Conservation (phyloP, 768 basidiomycete species). For the Calocera viscosa region DNA sequence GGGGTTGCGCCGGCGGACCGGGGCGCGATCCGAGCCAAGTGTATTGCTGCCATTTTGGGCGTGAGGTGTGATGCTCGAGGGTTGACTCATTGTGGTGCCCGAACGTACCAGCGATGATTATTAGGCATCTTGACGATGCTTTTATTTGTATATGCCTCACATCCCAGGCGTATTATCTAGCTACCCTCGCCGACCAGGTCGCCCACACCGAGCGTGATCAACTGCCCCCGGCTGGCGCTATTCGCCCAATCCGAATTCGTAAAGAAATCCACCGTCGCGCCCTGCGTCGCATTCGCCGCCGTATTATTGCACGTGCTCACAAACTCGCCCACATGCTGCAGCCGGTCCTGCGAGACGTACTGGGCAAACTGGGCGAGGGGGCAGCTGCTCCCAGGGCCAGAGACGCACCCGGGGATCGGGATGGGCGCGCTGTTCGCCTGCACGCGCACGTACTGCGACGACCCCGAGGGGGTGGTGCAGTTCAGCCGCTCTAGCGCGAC, state of each 20-base stretch:
- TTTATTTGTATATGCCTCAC: background rate
- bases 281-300: background rate
- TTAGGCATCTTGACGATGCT: background rate
- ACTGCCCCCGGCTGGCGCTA: background rate
- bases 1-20: too few species aligned
- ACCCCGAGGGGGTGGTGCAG: conserved; percentile 23
- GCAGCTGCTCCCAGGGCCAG: conserved; percentile 33
- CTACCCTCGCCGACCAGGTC: background rate
- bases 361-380: conserved; percentile 27
- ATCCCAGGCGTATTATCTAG: background rate
- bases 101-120: background rate
- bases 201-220: background rate
- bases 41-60: too few species aligned
- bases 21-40: too few species aligned
- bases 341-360: conserved; percentile 27
- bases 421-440: conserved; percentile 34
- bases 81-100: too few species aligned
- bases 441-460: conserved; percentile 29
- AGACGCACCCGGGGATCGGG: conserved; percentile 31
- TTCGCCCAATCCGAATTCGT: background rate
- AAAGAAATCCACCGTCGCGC: background rate
- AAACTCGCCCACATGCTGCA: conserved; percentile 29
- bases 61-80: too few species aligned
- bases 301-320: conserved; percentile 15
- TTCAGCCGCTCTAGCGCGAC: conserved; percentile 34